A percentile compares a stretch with the other conserved stretches of the same genome.
phyloP scores from a whole-genome alignment of 345 rosid genomes.

The Acer saccharum region DNA sequence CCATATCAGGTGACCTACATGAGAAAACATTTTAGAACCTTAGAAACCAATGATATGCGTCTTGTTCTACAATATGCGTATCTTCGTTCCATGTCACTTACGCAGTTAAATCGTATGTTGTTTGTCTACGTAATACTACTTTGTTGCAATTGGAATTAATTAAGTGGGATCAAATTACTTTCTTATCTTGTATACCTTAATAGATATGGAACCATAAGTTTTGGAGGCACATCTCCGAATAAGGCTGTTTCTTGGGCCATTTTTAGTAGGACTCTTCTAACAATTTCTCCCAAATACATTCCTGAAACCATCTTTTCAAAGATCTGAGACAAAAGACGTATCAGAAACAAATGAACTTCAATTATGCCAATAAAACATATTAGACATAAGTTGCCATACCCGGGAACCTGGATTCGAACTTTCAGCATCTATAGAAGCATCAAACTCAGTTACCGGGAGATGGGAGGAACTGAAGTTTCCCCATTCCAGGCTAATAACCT shows the following conservation, averaged over 20 bases:
- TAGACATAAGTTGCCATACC: slow-evolving; percentile 30
- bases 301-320: slow-evolving; percentile 67
- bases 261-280: slow-evolving; percentile 62
- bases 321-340: slow-evolving; percentile 32
- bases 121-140: not conserved
- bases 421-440: slow-evolving; percentile 50
- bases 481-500: slow-evolving; percentile 71
- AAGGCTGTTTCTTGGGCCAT: slow-evolving; percentile 62
- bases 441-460: slow-evolving; percentile 61
- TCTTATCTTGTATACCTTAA: slow-evolving; percentile 40
- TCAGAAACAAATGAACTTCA: slow-evolving; percentile 3
- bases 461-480: slow-evolving; percentile 54
- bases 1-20: slow-evolving; percentile 58
- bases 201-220: slow-evolving; percentile 49
- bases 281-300: slow-evolving; percentile 73
- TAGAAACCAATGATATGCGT: not conserved
- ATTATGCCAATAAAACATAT: not conserved
- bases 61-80: no score
- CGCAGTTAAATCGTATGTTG: no score
- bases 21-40: not conserved
- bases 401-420: slow-evolving; percentile 46
- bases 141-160: not conserved
- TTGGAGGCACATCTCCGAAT: slow-evolving; percentile 60
- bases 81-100: not conserved
- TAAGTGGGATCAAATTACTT: no score